phyloP scores from a whole-genome alignment of 345 rosid genomes.

The Citrus hindsii region DNA sequence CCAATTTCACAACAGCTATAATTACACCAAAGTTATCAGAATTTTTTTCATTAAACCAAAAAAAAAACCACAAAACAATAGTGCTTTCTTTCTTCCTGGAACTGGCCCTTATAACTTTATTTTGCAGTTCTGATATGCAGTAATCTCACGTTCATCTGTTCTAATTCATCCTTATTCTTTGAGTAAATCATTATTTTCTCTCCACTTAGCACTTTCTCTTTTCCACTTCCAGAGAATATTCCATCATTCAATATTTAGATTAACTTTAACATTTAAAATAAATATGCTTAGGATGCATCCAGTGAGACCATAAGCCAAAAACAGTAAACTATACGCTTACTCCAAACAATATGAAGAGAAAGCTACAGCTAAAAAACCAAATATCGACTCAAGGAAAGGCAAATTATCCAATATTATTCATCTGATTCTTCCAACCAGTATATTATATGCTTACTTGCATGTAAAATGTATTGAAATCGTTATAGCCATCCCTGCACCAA shows the following conservation, averaged over 20 bases:
- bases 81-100: not conserved
- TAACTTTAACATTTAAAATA: no score
- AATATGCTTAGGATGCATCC: not conserved
- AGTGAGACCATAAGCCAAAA: not conserved
- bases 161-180: not conserved
- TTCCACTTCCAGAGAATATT: no score
- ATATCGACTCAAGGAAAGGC: not conserved
- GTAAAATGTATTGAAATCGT: conserved; percentile 97
- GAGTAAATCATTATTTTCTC: no score
- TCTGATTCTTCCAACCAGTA: not conserved
- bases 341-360: not conserved
- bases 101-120: not conserved
- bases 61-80: not conserved
- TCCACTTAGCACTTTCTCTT: no score
- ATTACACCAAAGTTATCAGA: not conserved
- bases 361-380: not conserved
- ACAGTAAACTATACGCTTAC: not conserved
- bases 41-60: not conserved
- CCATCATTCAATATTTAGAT: no score
- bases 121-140: not conserved
- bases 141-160: not conserved
- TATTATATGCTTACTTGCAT: conserved; percentile 71
- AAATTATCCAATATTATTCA: not conserved
- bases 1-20: not conserved
- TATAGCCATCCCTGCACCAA: conserved; percentile 96